Conservation (phyloP, 352 stramenopile genomes). For the Bremia lactucae region DNA sequence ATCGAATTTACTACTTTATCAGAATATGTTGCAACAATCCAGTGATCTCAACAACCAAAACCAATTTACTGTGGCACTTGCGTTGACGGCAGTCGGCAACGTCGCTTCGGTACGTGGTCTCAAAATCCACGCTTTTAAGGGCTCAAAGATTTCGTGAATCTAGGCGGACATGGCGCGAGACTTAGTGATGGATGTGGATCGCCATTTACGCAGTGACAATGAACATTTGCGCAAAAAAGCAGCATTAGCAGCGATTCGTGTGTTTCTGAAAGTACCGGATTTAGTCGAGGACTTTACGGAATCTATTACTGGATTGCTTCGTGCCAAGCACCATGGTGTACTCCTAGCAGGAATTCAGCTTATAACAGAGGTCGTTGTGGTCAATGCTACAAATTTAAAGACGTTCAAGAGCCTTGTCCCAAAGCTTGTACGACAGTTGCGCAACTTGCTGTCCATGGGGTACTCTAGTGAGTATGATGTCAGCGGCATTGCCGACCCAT, state of each 20-base stretch:
- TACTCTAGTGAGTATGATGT: slow-evolving; percentile 99
- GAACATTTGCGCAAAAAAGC: slow-evolving; percentile 98
- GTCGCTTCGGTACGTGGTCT: slow-evolving; percentile 81
- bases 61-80: slow-evolving; percentile 93
- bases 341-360: slow-evolving; percentile 95
- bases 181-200: slow-evolving; percentile 97
- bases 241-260: slow-evolving; percentile 87
- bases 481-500: slow-evolving; percentile 96
- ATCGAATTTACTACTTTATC: too few species aligned
- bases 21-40: slow-evolving; percentile 4
- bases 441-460: slow-evolving; percentile 95
- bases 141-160: slow-evolving; percentile 1
- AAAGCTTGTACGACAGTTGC: slow-evolving; percentile 77
- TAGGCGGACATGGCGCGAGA: slow-evolving; percentile 96
- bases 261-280: slow-evolving; percentile 94
- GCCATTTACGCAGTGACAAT: slow-evolving; percentile 86
- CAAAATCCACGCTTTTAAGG: not conserved
- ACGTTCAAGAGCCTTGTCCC: slow-evolving; percentile 69
- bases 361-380: slow-evolving; percentile 88
- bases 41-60: slow-evolving; percentile 90
- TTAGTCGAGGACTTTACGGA: slow-evolving; percentile 98
- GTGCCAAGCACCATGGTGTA: slow-evolving; percentile 94
- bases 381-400: slow-evolving; percentile 68
- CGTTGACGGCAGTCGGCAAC: slow-evolving; percentile 96
- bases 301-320: slow-evolving; percentile 90